These are phyloP conservation scores for Hypomyces rosellus DNA, from an alignment of 2,329 filamentous ascomycete genomes.

Conservation along the genomic window DNA sequence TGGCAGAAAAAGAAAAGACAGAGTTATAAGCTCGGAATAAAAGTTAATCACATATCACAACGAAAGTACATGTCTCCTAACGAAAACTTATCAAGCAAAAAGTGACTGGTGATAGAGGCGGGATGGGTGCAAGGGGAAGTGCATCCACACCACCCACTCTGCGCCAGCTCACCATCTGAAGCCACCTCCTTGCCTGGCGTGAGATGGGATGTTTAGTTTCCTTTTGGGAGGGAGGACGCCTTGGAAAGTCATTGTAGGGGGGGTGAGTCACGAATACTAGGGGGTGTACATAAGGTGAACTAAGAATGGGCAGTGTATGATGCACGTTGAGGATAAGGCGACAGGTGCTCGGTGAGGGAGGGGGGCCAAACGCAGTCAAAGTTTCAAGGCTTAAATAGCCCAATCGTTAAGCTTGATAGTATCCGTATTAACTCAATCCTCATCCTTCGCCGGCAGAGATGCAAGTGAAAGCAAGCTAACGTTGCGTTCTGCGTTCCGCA, in stretches of 20 bases:
- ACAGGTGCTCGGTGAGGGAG: background rate
- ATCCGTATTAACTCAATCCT: slow-evolving; percentile 2
- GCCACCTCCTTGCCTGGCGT: background rate
- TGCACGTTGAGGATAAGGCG: background rate
- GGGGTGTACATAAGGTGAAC: background rate
- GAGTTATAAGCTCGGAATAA: no score
- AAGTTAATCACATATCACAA: no score
- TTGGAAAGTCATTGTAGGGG: background rate
- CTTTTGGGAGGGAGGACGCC: background rate
- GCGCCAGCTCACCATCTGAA: background rate
- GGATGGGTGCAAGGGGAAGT: background rate
- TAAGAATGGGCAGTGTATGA: background rate
- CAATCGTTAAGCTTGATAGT: background rate
- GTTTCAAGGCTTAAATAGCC: background rate
- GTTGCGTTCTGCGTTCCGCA: background rate
- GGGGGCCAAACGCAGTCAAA: background rate
- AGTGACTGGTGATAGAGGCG: background rate
- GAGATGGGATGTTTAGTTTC: background rate
- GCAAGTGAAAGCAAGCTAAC: background rate
- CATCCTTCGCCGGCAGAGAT: background rate
- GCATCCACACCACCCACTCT: background rate
- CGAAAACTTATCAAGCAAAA: no score
- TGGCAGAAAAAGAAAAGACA: background rate
- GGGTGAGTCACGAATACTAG: background rate
- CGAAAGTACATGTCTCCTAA: background rate